phyloP scores from a whole-genome alignment of 495 filamentous ascomycete genomes.

The Platismatia glauca region DNA sequence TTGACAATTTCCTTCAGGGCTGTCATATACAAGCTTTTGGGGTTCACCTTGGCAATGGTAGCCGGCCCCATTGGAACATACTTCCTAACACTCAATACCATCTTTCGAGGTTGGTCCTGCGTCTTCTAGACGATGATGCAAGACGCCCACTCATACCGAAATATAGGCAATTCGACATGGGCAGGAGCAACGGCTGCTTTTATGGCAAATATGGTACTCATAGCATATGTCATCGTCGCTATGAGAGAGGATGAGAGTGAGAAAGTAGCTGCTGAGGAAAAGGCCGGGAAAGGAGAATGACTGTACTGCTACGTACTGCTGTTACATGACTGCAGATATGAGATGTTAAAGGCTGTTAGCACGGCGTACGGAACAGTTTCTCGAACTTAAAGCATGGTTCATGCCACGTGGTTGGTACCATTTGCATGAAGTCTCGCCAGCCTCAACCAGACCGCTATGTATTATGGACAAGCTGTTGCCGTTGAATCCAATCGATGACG shows the following conservation, averaged over 20 bases:
- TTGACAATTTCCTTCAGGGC: conserved; percentile 40
- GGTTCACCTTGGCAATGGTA: conserved; percentile 88
- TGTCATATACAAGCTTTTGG: conserved; percentile 82
- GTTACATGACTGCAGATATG: background rate
- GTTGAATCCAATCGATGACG: conserved; percentile 14
- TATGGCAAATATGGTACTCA: conserved; percentile 82
- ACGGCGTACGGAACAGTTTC: background rate
- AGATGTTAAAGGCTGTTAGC: background rate
- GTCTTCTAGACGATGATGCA: background rate
- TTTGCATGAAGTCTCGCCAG: background rate
- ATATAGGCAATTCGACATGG: conserved; percentile 74
- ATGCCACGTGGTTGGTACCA: conserved; percentile 7
- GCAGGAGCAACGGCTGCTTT: conserved; percentile 79
- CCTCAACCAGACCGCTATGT: conserved; percentile 1
- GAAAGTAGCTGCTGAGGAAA: conserved; percentile 46
- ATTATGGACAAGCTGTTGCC: conserved; percentile 16
- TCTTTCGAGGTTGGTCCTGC: conserved; percentile 61
- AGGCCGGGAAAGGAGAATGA: conserved; percentile 54
- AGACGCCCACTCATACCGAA: conserved; percentile 6
- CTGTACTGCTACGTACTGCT: conserved; percentile 10
- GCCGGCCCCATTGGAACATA: conserved; percentile 76
- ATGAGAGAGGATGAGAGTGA: conserved; percentile 79
- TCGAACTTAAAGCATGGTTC: background rate
- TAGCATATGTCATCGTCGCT: conserved; percentile 85
- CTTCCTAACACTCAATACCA: conserved; percentile 63